Evolutionary conservation across 352 stramenopile genomes (phyloP), one percentile per base, ranked within the genome.

Genomic region (Pythium phragmiticola): DNA sequence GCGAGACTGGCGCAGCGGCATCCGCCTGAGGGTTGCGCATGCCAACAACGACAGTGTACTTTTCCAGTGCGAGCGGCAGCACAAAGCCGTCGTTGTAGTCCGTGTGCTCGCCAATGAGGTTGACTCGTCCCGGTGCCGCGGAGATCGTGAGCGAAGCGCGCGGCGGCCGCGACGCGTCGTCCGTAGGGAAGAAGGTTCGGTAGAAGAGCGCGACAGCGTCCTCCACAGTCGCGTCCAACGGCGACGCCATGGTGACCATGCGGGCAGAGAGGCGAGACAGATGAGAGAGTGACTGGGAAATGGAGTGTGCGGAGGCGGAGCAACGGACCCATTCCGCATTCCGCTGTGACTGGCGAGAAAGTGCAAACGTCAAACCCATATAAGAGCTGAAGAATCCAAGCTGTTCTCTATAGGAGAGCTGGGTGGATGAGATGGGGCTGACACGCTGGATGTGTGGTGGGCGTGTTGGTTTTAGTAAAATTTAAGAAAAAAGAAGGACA

Each of bases 51-150:
- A 87, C 76, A 8, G 95, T 98, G 65, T 78, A 89, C 67, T 97
- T 94, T 57, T 96, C 82, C 42, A 96, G 74, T 41, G 92, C 95
- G 48, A 98, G 76, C n/a, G 96, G 96, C 52, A 98, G 84, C 43
- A 98, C 95, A 74, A 98, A 98, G 34, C 95, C 93, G 61, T 97
- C 92, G 57, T 97, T 98, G 78, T 98, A 98, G 75, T 98, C 94
- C 3, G 93, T 98, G 76, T 99, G 94, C 73, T 98, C 94, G 45
- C 84, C 87, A 45, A 99, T 98, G 57, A 98, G 82, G 78, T 98
- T 98, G n/a, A 98, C 95, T 49, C 95, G 87, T 48, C 95, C 95
- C 9, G 95, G 95, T 28, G 95, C 94, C 2, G 66, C 77, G 12
- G 85, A 80, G 56, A 89, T 84, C 57, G 75, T 84, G 19, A 89